These are phyloP conservation scores for Exserohilum rostratum DNA, from an alignment of 2,329 filamentous ascomycete species.

Conservation along the genomic window DNA sequence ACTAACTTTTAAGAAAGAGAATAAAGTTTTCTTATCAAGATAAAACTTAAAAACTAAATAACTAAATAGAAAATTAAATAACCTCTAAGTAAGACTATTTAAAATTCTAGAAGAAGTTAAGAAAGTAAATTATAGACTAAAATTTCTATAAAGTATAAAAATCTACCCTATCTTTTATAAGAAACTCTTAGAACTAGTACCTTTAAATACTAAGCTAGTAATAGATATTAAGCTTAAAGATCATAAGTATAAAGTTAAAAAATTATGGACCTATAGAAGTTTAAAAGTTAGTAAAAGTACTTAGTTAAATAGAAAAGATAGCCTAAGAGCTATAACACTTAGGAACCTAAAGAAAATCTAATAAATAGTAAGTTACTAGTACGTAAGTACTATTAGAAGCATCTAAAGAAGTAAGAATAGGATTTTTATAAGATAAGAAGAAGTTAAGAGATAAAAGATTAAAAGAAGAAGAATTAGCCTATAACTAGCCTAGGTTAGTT, in stretches of 20 bases:
- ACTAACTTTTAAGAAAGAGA: slow-evolving; percentile 3
- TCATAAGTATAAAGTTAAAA: not conserved
- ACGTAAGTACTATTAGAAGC: not conserved
- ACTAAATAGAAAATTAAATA: not conserved
- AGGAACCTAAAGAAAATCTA: not conserved
- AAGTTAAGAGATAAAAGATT: not conserved
- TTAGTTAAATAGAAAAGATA: not conserved
- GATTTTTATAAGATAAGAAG: not conserved
- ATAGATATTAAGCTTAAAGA: not conserved
- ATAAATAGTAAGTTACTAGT: not conserved
- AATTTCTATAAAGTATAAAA: not conserved
- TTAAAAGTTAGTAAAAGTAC: not conserved
- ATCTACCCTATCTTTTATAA: slow-evolving; percentile 5
- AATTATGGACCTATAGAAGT: not conserved
- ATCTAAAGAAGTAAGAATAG: not conserved
- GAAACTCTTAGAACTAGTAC: not conserved
- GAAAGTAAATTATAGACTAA: not conserved
- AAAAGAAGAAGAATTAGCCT: not conserved
- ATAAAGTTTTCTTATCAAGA: not conserved
- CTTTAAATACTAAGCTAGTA: not conserved
- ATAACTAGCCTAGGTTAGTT: not conserved
- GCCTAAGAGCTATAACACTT: not conserved
- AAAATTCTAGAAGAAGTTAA: not conserved
- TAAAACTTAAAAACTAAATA: not conserved
- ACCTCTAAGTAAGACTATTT: not conserved